Evolutionary conservation across 31 red algal species (phyloP), one percentile per base, ranked within the genome.

Genomic region (Asparagopsis taxiformis): DNA sequence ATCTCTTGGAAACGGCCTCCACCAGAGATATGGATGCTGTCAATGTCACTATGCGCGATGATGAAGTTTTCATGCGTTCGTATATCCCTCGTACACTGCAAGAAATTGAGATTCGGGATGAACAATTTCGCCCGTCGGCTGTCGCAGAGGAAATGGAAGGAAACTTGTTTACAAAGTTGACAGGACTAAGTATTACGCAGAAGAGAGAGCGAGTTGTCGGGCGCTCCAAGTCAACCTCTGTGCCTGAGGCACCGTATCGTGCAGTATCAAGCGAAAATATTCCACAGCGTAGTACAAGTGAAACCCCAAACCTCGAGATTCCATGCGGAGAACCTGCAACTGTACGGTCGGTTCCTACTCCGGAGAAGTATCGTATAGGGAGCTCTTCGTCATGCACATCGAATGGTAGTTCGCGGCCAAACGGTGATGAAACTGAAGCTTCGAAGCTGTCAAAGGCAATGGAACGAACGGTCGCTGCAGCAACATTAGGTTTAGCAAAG

Each of bases 31-130:
- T 39, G 34, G 15, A 64, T 19, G 51, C 49, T 0, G 54, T 54
- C 30, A 17, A 64, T 3, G 46, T 62, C 1, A 53, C 60, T n/a
- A 53, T 30, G 20, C 74, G 60, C 13, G 74, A 78, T 41, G 77
- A 81, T 56, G 77, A 64, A 2, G 87, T 91, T 13, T 91, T 80
- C 36, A 68, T 65, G 68, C 68, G 62, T 39, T 76, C 77, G 1
- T 83, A 51, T 32, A 91, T 91, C 19, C 87, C 87, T 32, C 56
- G 65, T 8, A 82, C 87, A 2, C 67, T 91, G 23, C 77, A 79
- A 28, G 59, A 70, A 57, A 55, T 70, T 1, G 66, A 74, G 31
- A 41, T 70, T 1, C 75, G 46, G 23, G 55, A 56, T 25, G 32
- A 51, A 26, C 66, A 81, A 11, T 77, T 59, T 19, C 53, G 55